Base-by-base conservation (phyloP, 2,329 filamentous ascomycete species). In the Talaromyces sp. region DNA sequence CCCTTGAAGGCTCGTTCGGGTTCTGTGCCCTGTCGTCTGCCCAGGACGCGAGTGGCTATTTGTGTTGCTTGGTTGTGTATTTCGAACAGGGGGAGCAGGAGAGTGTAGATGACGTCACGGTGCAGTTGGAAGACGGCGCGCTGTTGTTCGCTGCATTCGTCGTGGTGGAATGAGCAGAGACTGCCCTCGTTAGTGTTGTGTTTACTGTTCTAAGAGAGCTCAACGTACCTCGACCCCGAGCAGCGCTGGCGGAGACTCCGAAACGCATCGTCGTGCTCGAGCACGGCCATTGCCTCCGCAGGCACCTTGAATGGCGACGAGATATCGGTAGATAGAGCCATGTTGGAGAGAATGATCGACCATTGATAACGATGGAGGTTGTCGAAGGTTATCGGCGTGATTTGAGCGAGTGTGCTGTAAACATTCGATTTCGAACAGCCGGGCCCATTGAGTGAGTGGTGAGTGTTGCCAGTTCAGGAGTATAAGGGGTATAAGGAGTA, bases 21-120 rank as follows among this genome's bases (percentile, higher is more conserved):
- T 65, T 87, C 85, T 63, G 82, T 79, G 17, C 79, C 77, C 65
- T 80, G 80, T 47, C 75, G 74, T 34, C 78, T 81, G 65, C 82
- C 81, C 10, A 86, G 78, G 1, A 80, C 81, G 25, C 79, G 79
- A 34, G 81, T 77, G 1, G 85, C 85, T 36, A 86, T 78, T 0
- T 78, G 78, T 34, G 81, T 81, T n/a, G 85, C 84, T 68, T 84
- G 83, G 66, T 81, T 79, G 74, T 84, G 84, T 62, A 88, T 80
- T 67, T 85, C 79, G 38, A 85, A 83, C 8, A 88, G 76, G n/a
- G 85, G 86, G 59, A 85, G 82, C 61, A 86, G 79, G 15, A 87
- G 78, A 38, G 84, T 85, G 69, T 87, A 85, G 62, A 87, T 82
- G 62, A 87, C 81, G 67, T 87, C 85, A 70, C 85, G 84, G 68